Conservation (phyloP, 1,284 basidiomycete genomes). For the Cutaneotrichosporon daszewskae region DNA sequence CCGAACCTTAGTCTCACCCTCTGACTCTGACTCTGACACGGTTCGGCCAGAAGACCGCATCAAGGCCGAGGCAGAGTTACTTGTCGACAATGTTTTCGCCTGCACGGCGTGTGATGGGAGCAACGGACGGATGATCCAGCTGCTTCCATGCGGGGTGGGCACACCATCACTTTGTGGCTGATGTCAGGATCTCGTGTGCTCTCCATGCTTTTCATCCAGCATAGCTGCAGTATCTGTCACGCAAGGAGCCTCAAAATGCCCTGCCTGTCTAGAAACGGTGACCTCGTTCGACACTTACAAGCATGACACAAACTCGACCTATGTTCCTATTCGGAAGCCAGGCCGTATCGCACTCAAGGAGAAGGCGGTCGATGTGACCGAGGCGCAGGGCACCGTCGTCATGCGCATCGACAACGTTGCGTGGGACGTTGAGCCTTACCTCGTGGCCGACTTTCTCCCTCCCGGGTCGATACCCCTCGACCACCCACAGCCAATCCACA, state of each 20-base stretch:
- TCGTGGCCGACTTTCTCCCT: constrained; percentile 41
- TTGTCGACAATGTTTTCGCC: background rate
- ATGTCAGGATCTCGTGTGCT: constrained; percentile 26
- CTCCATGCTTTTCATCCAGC: constrained; percentile 34
- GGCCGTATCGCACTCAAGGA: background rate
- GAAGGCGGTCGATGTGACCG: background rate
- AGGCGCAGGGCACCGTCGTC: constrained; percentile 19
- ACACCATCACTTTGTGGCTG: background rate
- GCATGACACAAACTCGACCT: background rate
- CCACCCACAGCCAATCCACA: constrained; percentile 41
- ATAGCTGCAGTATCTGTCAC: constrained; percentile 34
- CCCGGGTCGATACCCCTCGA: constrained; percentile 24
- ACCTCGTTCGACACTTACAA: constrained; percentile 18
- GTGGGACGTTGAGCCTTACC: constrained; percentile 45
- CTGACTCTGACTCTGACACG: background rate
- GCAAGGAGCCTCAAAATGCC: constrained; percentile 27
- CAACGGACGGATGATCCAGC: background rate
- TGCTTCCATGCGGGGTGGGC: constrained; percentile 4
- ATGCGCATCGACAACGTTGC: constrained; percentile 47
- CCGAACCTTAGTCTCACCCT: background rate
- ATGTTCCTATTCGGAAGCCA: background rate
- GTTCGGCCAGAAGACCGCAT: background rate
- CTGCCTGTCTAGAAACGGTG: constrained; percentile 25
- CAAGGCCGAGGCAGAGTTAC: background rate
- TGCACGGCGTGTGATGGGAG: constrained; percentile 3